Percentiles rank a stretch among this genome's conserved stretches.
Evolutionary conservation across 2,329 filamentous ascomycete genomes (phyloP).

Genomic region (Clarireedia homoeocarpa): DNA sequence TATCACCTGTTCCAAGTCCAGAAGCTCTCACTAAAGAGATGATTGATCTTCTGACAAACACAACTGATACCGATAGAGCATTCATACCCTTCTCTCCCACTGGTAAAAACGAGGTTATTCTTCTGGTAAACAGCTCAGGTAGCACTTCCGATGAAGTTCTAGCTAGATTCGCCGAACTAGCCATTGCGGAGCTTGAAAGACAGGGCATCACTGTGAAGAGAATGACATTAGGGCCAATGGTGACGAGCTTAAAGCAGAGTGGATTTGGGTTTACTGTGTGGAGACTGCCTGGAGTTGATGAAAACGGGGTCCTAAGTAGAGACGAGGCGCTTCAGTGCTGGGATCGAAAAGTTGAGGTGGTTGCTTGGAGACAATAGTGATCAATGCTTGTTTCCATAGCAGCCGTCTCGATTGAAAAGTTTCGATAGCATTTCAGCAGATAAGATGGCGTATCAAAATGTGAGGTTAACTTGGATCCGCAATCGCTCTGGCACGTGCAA

Average conservation of each 20-base stretch:
- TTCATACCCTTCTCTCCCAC: not conserved
- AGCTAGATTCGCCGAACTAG: conserved; percentile 22
- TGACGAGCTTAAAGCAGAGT: not conserved
- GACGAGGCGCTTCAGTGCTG: conserved; percentile 14
- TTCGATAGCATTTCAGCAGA: not conserved
- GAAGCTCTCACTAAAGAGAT: conserved; percentile 2
- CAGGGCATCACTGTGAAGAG: conserved; percentile 16
- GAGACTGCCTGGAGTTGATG: not conserved
- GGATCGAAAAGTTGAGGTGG: conserved; percentile 21
- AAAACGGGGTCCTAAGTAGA: conserved; percentile 13
- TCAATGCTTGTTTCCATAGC: not conserved
- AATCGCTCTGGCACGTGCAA: no score
- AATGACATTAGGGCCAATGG: conserved; percentile 13
- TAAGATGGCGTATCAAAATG: no score
- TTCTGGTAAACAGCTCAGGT: conserved; percentile 21
- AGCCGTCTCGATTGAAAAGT: not conserved
- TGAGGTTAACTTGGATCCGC: no score
- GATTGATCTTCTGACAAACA: not conserved
- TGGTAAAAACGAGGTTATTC: conserved; percentile 17
- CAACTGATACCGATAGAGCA: not conserved
- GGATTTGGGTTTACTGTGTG: not conserved
- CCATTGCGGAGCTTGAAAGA: conserved; percentile 18
- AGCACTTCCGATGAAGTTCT: conserved; percentile 24
- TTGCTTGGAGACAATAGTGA: conserved; percentile 21
- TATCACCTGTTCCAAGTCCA: not conserved